Percentiles rank a stretch among this genome's conserved stretches.
Conservation (phyloP, 192 early-diverging fungal genomes). For the Backusella mclennaniae region DNA sequence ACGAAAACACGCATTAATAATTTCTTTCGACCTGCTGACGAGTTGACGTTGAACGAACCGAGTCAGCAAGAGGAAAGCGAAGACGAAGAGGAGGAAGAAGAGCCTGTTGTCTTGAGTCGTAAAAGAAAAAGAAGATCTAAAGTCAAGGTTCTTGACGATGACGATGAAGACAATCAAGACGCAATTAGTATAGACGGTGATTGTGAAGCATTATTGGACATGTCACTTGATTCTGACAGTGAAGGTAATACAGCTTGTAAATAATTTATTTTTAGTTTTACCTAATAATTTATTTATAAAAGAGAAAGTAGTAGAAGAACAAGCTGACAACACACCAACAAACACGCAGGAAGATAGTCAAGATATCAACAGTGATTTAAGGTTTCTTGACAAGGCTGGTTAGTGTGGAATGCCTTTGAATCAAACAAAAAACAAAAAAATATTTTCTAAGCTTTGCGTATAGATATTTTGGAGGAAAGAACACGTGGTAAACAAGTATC, state of each 20-base stretch:
- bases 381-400: constrained; percentile 9
- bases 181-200: not conserved
- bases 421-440: not conserved
- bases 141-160: not conserved
- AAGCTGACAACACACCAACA: not conserved
- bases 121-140: not conserved
- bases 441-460: not conserved
- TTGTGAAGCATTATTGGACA: not conserved
- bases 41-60: not conserved
- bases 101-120: not conserved
- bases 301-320: not conserved
- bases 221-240: constrained; percentile 7
- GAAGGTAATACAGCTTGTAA: not conserved
- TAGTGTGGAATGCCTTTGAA: not conserved
- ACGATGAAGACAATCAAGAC: not conserved
- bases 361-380: constrained; percentile 3
- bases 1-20: constrained; percentile 5
- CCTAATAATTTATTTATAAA: not conserved
- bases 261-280: too few relatives aligned
- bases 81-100: not conserved
- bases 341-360: not conserved
- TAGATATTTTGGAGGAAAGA: constrained; percentile 11
- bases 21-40: not conserved
- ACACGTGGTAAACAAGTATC: constrained; percentile 9
- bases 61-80: constrained; percentile 3